Percentiles rank a stretch among this genome's conserved stretches.
These are phyloP conservation scores for Psilocybe sp. DNA, from an alignment of 768 basidiomycete species.

Conservation along the genomic window DNA sequence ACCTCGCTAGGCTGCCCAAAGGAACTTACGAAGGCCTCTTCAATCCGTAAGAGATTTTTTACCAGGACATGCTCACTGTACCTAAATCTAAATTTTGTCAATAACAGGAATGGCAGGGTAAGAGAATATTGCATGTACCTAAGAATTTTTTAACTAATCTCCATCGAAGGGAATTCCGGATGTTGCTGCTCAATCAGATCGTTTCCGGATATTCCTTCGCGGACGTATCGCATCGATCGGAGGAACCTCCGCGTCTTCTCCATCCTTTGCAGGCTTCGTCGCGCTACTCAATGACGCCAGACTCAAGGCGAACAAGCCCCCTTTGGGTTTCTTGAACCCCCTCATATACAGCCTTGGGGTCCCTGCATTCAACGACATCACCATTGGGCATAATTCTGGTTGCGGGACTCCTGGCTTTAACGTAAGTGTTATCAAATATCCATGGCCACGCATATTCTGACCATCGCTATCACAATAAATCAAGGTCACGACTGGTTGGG, in stretches of 20 bases:
- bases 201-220: constrained; percentile 45
- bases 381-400: constrained; percentile 49
- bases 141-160: background rate
- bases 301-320: constrained; percentile 31
- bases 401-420: constrained; percentile 70
- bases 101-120: constrained; percentile 51
- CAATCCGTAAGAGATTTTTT: constrained; percentile 42
- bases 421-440: constrained; percentile 30
- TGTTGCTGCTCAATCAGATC: constrained; percentile 55
- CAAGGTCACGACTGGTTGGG: constrained; percentile 54
- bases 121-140: constrained; percentile 13
- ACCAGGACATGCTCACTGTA: background rate
- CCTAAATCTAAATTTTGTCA: background rate
- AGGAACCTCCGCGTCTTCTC: constrained; percentile 67
- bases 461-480: constrained; percentile 2
- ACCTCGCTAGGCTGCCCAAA: constrained; percentile 41
- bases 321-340: constrained; percentile 71
- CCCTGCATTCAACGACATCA: constrained; percentile 55
- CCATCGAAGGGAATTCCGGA: constrained; percentile 54
- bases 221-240: constrained; percentile 38
- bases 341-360: constrained; percentile 46
- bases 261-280: constrained; percentile 62
- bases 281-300: constrained; percentile 67
- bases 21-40: constrained; percentile 57
- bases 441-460: constrained; percentile 1